These are phyloP conservation scores for Eremothecium gossypii DNA, from an alignment of 1,139 yeast species.

Conservation along the genomic window DNA sequence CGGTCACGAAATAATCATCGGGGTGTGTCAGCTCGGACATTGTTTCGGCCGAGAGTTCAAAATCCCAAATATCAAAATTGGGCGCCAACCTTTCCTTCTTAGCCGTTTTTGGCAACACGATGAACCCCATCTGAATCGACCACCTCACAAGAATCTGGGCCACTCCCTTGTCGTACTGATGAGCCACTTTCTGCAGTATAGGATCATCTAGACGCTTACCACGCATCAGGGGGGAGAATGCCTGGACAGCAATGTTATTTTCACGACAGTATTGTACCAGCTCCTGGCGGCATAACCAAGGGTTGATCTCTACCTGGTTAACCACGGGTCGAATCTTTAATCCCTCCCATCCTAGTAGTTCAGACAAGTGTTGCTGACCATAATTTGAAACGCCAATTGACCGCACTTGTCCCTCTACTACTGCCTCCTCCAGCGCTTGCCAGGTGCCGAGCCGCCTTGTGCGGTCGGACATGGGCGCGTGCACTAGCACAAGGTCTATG, in stretches of 20 bases:
- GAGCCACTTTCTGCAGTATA: slow-evolving; percentile 35
- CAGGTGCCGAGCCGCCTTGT: slow-evolving; percentile 45
- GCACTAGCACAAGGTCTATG: slow-evolving; percentile 45
- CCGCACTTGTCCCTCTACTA: slow-evolving; percentile 44
- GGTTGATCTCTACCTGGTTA: slow-evolving; percentile 64
- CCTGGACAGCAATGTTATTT: slow-evolving; percentile 49
- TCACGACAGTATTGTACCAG: slow-evolving; percentile 46
- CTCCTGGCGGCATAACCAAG: slow-evolving; percentile 65
- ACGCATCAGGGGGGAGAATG: slow-evolving; percentile 64
- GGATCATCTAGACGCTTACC: slow-evolving; percentile 46
- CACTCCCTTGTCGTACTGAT: slow-evolving; percentile 29
- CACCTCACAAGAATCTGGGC: slow-evolving; percentile 42
- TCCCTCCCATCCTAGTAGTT: slow-evolving; percentile 45
- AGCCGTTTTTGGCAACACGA: slow-evolving; percentile 65
- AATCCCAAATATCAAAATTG: slow-evolving; percentile 39
- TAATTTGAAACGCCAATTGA: slow-evolving; percentile 65
- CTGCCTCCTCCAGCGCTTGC: slow-evolving; percentile 57
- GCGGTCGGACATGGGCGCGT: slow-evolving; percentile 52
- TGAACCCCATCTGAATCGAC: slow-evolving; percentile 52
- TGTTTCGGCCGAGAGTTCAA: slow-evolving; percentile 42
- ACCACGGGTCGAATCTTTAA: slow-evolving; percentile 51
- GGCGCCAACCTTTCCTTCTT: slow-evolving; percentile 42
- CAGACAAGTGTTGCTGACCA: slow-evolving; percentile 52
- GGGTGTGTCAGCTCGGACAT: slow-evolving; percentile 41
- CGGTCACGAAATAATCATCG: slow-evolving; percentile 23